Percentiles rank a stretch among this genome's conserved stretches.
Conservation (phyloP, 2,329 filamentous ascomycete species). For the Verticillium dahliae region DNA sequence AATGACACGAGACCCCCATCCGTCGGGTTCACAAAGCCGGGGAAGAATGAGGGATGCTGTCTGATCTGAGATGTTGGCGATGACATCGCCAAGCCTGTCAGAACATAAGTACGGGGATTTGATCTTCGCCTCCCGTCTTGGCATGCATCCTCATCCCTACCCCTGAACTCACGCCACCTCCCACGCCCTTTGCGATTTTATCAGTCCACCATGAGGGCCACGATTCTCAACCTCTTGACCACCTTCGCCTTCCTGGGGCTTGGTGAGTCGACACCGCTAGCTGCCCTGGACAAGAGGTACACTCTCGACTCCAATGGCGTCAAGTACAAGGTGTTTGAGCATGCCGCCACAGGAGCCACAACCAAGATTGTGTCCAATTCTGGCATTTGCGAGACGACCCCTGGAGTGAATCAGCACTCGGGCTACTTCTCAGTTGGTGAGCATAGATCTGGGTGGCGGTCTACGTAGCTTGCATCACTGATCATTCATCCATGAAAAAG, state of each 20-base stretch:
- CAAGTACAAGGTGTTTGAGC: conserved; percentile 30
- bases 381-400: conserved; percentile 42
- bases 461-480: conserved; percentile 18
- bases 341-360: conserved; percentile 34
- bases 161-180: neutral
- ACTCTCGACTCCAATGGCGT: neutral
- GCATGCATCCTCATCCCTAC: neutral
- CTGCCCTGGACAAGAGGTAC: neutral
- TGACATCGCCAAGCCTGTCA: neutral
- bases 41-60: neutral
- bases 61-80: neutral
- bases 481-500: conserved; percentile 3
- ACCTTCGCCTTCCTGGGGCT: neutral
- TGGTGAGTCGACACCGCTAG: neutral
- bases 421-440: conserved; percentile 41
- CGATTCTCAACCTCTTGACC: neutral
- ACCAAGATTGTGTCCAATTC: conserved; percentile 44
- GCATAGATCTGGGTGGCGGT: conserved; percentile 4
- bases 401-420: conserved; percentile 42
- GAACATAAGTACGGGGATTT: neutral
- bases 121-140: neutral
- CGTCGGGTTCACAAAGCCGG: neutral
- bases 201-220: neutral
- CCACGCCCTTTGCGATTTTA: neutral
- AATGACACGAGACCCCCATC: neutral